Conservation (phyloP, 306 rosid genomes). For the Canavalia gladiata region DNA sequence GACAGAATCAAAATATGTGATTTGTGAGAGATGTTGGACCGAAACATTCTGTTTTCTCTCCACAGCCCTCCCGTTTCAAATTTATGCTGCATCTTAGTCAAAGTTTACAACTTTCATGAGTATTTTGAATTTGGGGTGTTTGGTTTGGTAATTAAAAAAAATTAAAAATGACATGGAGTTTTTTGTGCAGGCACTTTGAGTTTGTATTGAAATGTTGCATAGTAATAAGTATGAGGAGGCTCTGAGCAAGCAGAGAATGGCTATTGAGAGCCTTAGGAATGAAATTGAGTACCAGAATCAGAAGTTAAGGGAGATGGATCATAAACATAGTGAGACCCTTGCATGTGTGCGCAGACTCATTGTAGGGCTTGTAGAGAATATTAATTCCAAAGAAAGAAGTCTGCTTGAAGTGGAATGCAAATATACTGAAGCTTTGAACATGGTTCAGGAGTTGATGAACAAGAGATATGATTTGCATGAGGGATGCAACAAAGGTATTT, state of each 20-base stretch:
- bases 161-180: not conserved
- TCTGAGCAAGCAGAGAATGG: slow-evolving; percentile 29
- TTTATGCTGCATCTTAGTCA: not conserved
- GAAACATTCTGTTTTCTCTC: not conserved
- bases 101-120: slow-evolving; percentile 17
- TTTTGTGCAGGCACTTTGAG: slow-evolving; percentile 35
- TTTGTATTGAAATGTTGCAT: slow-evolving; percentile 42
- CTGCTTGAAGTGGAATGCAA: slow-evolving; percentile 43
- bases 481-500: slow-evolving; percentile 28
- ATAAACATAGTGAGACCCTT: slow-evolving; percentile 8
- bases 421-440: slow-evolving; percentile 27
- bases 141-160: not conserved
- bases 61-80: not conserved
- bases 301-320: slow-evolving; percentile 47
- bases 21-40: not conserved
- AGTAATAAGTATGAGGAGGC: slow-evolving; percentile 2
- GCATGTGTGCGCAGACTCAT: slow-evolving; percentile 12
- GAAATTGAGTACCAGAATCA: slow-evolving; percentile 40
- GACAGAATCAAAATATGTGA: not conserved
- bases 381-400: slow-evolving; percentile 29
- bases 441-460: slow-evolving; percentile 26
- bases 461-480: slow-evolving; percentile 22
- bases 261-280: slow-evolving; percentile 40
- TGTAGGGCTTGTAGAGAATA: slow-evolving; percentile 28
- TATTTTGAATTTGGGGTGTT: slow-evolving; percentile 8